phyloP scores from a whole-genome alignment of 2,329 filamentous ascomycete genomes.

The Madurella fahalii region DNA sequence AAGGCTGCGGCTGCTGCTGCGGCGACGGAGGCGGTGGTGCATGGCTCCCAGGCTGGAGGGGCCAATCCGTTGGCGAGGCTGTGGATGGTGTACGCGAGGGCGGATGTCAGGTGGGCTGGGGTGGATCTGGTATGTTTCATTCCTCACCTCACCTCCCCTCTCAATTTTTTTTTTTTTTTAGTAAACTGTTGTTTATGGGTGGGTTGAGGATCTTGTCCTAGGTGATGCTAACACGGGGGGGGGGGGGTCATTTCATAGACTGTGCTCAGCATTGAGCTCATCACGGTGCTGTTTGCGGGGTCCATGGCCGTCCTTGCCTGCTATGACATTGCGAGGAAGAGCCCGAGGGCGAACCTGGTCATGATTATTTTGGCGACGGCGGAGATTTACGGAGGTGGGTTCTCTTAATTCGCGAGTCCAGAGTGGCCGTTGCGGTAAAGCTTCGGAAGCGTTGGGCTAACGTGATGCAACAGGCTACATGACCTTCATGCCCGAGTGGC shows the following conservation, averaged over 20 bases:
- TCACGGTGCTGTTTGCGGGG: constrained; percentile 61
- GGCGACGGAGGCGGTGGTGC: constrained; percentile 49
- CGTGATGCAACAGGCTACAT: constrained; percentile 53
- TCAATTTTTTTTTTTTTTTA: constrained; percentile 1
- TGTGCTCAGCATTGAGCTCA: constrained; percentile 60
- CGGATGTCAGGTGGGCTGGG: constrained; percentile 60
- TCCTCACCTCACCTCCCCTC: not conserved
- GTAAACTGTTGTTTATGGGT: not conserved
- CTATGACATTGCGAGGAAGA: constrained; percentile 54
- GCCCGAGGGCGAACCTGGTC: constrained; percentile 54
- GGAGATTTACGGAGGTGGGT: constrained; percentile 59
- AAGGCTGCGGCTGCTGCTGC: too few species aligned
- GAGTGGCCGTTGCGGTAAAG: too few species aligned
- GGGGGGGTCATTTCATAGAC: constrained; percentile 32
- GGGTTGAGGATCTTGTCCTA: not conserved
- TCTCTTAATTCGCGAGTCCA: not conserved
- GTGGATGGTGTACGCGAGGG: constrained; percentile 67
- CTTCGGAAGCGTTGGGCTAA: not conserved
- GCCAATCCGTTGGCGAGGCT: constrained; percentile 52
- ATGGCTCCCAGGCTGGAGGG: constrained; percentile 55
- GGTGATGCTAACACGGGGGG: constrained; percentile 6
- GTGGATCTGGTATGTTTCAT: constrained; percentile 53
- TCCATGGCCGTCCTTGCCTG: constrained; percentile 57
- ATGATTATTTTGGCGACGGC: constrained; percentile 63
- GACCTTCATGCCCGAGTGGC: constrained; percentile 68